Conservation (phyloP, 257 asterid species). For the Nicotiana undulata region DNA sequence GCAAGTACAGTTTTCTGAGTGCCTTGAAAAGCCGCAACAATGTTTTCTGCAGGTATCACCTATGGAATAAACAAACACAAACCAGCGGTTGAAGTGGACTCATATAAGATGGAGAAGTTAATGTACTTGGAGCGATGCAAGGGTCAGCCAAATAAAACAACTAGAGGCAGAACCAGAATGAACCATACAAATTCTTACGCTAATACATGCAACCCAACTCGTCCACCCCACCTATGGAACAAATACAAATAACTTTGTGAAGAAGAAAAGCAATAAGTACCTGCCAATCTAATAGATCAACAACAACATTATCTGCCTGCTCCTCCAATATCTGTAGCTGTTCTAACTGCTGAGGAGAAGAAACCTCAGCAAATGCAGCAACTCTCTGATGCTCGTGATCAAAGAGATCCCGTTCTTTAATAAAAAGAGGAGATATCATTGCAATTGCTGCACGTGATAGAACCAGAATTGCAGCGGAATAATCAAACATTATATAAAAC, state of each 20-base stretch:
- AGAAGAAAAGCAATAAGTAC: conserved; percentile 22
- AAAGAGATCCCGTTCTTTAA: conserved; percentile 47
- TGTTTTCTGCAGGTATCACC: conserved; percentile 90
- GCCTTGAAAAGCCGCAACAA: conserved; percentile 76
- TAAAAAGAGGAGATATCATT: conserved; percentile 52
- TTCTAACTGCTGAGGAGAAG: conserved; percentile 59
- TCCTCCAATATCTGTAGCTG: conserved; percentile 42
- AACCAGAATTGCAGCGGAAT: not conserved
- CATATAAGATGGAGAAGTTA: not conserved
- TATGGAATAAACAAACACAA: conserved; percentile 7
- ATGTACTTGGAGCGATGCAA: not conserved
- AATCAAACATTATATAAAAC: not conserved
- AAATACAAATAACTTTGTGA: not conserved
- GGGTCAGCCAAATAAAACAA: not conserved
- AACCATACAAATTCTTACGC: not conserved
- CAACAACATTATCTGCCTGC: conserved; percentile 45
- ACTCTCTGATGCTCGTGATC: conserved; percentile 39
- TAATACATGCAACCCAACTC: not conserved
- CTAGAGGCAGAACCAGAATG: not conserved
- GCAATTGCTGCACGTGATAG: conserved; percentile 61
- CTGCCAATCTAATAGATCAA: conserved; percentile 76
- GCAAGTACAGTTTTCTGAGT: conserved; percentile 59
- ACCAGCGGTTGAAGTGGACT: not conserved
- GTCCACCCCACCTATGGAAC: not conserved
- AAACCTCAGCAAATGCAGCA: conserved; percentile 48